phyloP scores from a whole-genome alignment of 2,329 filamentous ascomycete species.

The Colletotrichum chrysophilum region DNA sequence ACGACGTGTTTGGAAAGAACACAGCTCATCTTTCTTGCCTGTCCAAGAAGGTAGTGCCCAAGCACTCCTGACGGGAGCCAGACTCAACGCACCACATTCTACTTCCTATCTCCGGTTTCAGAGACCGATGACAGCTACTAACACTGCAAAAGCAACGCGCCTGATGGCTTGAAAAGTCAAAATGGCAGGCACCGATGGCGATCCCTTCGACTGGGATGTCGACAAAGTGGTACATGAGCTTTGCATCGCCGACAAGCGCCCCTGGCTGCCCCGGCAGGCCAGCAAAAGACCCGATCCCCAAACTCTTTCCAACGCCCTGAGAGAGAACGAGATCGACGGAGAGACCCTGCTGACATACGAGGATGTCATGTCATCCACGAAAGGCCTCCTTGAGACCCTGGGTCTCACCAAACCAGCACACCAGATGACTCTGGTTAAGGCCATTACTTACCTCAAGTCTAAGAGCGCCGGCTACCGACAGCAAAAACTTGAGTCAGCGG shows the following conservation, averaged over 20 bases:
- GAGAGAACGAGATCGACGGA: constrained; percentile 70
- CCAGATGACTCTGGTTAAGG: constrained; percentile 60
- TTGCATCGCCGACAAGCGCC: constrained; percentile 54
- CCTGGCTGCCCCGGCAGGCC: constrained; percentile 46
- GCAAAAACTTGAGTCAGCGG: background rate
- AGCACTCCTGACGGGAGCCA: background rate
- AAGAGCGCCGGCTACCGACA: constrained; percentile 21
- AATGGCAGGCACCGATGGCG: constrained; percentile 45
- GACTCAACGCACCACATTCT: background rate
- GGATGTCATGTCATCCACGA: constrained; percentile 51
- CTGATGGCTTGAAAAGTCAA: background rate
- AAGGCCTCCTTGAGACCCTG: constrained; percentile 58
- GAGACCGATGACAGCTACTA: background rate
- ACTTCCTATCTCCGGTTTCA: background rate
- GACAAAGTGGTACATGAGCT: constrained; percentile 71
- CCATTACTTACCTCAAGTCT: constrained; percentile 45
- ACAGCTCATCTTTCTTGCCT: background rate
- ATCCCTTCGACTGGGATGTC: constrained; percentile 79
- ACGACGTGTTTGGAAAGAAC: background rate
- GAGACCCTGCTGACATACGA: constrained; percentile 64
- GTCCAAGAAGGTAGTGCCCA: background rate
- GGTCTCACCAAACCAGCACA: constrained; percentile 63
- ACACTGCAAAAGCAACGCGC: background rate
- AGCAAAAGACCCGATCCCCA: constrained; percentile 54
- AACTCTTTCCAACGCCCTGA: constrained; percentile 58